These are phyloP conservation scores for Termitomyces sp. DNA, from an alignment of 768 basidiomycete species.

Conservation along the genomic window DNA sequence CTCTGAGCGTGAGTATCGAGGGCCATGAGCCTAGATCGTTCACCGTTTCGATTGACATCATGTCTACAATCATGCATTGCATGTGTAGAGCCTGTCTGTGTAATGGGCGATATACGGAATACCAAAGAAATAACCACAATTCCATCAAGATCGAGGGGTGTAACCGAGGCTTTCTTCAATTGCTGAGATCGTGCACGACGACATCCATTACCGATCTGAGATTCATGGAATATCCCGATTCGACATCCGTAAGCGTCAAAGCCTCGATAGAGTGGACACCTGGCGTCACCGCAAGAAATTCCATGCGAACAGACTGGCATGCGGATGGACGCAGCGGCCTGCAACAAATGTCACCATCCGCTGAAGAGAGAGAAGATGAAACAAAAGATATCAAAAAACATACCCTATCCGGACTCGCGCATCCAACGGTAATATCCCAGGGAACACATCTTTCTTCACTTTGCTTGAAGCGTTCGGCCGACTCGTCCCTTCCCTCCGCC, in stretches of 20 bases:
- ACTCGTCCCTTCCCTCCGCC: constrained; percentile 32
- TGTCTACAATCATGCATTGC: background rate
- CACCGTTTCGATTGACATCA: background rate
- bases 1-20: too few relatives aligned
- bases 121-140: background rate
- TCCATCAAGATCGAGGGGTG: background rate
- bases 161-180: constrained; percentile 12
- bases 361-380: background rate
- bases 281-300: constrained; percentile 75
- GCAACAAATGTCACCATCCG: background rate
- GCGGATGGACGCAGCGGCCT: constrained; percentile 79
- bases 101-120: background rate
- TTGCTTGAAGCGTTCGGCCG: constrained; percentile 23
- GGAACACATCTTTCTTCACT: constrained; percentile 38
- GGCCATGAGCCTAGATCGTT: too few relatives aligned
- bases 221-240: constrained; percentile 69
- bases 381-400: constrained; percentile 35
- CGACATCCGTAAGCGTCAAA: constrained; percentile 71
- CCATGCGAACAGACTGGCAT: constrained; percentile 85
- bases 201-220: constrained; percentile 74
- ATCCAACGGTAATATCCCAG: constrained; percentile 73
- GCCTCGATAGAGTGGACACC: constrained; percentile 77
- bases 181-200: constrained; percentile 59
- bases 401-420: constrained; percentile 79
- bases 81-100: background rate